phyloP scores from a whole-genome alignment of 129 eudicot genomes.

The Chrysanthemum makinoi region DNA sequence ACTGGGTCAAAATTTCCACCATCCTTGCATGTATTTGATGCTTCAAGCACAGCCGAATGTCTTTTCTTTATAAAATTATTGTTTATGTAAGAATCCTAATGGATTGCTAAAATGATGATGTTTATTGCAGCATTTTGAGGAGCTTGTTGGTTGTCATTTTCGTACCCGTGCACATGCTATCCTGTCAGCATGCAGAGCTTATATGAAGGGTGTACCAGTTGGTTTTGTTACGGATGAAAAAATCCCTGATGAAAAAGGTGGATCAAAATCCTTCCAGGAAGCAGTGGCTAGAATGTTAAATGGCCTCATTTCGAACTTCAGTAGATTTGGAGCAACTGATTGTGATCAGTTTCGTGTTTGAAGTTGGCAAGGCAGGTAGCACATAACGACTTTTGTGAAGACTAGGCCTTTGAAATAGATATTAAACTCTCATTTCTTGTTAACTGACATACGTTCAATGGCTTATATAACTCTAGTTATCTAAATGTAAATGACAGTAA shows the following conservation, averaged over 20 bases:
- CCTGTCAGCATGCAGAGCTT: conserved; percentile 61
- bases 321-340: conserved; percentile 48
- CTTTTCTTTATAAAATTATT: too few species aligned
- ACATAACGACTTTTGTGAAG: too few species aligned
- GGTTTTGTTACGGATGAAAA: conserved; percentile 41
- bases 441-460: too few species aligned
- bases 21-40: too few species aligned
- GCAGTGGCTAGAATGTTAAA: conserved; percentile 40
- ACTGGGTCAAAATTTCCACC: too few species aligned
- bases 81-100: too few species aligned
- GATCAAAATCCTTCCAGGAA: conserved; percentile 38
- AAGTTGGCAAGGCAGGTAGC: conserved; percentile 12
- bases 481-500: too few species aligned
- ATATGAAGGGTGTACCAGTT: conserved; percentile 65
- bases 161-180: conserved; percentile 56
- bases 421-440: too few species aligned
- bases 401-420: too few species aligned
- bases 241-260: conserved; percentile 22
- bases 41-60: too few species aligned
- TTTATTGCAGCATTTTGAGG: conserved; percentile 69
- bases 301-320: conserved; percentile 40
- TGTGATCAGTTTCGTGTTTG: conserved; percentile 51
- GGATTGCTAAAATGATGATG: neutral
- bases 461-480: too few species aligned
- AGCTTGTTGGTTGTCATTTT: conserved; percentile 73